A percentile compares a stretch with the other conserved stretches of the same genome.
phyloP scores from a whole-genome alignment of 108 stramenopile species.

The Nitzschia putrida region DNA sequence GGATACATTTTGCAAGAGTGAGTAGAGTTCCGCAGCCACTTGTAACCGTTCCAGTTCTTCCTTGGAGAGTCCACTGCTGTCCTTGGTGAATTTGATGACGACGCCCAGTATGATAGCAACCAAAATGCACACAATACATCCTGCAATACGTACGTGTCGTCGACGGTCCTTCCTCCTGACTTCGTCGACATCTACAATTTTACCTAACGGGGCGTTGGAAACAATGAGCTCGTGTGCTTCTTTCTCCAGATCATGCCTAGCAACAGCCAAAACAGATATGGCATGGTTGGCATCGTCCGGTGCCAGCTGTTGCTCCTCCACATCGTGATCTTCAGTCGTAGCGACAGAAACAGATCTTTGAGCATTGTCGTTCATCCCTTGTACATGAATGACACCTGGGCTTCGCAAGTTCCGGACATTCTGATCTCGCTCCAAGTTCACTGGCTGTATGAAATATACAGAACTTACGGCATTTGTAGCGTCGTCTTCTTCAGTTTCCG shows the following conservation, averaged over 20 bases:
- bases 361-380: not conserved
- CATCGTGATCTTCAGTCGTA: not conserved
- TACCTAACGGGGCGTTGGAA: not conserved
- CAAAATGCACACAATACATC: not conserved
- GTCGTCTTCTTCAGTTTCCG: not conserved
- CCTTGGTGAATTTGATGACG: not conserved
- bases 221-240: not conserved
- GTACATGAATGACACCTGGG: not conserved
- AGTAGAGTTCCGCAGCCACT: not conserved
- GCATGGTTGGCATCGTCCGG: not conserved
- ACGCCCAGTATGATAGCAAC: not conserved
- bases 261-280: not conserved
- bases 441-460: not conserved
- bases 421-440: not conserved
- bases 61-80: not conserved
- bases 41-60: not conserved
- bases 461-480: not conserved
- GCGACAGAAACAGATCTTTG: not conserved
- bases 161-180: not conserved
- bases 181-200: not conserved
- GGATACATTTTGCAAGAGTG: not conserved
- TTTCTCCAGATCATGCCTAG: not conserved
- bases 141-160: not conserved
- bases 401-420: not conserved
- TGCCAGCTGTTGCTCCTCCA: not conserved